Evolutionary conservation across 495 filamentous ascomycete genomes (phyloP).

Genomic region (Pseudomonodictys pantanalensis): DNA sequence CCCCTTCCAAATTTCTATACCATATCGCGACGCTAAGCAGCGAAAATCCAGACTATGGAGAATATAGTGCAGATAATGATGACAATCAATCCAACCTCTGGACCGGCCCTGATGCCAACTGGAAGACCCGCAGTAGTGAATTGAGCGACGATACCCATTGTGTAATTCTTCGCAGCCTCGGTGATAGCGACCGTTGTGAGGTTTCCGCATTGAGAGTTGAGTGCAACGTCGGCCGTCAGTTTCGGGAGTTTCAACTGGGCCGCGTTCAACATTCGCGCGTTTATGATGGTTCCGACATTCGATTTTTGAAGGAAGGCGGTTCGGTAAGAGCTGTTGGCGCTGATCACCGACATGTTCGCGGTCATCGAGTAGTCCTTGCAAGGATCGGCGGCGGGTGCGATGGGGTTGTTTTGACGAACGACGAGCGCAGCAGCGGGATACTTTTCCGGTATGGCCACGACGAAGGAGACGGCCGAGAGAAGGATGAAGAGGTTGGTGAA

Average conservation of each 20-base stretch:
- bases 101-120: constrained; percentile 7
- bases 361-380: constrained; percentile 38
- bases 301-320: constrained; percentile 38
- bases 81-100: constrained; percentile 11
- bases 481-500: constrained; percentile 22
- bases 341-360: constrained; percentile 34
- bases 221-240: constrained; percentile 35
- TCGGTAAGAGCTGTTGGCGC: constrained; percentile 41
- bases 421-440: constrained; percentile 5
- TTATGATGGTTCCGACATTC: constrained; percentile 34
- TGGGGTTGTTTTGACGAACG: constrained; percentile 14
- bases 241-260: constrained; percentile 33
- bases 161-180: constrained; percentile 40
- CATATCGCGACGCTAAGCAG: background rate
- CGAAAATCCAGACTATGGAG: background rate
- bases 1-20: too few relatives aligned
- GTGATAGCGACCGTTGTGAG: constrained; percentile 34
- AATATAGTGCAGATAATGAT: background rate
- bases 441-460: constrained; percentile 1
- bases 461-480: constrained; percentile 11
- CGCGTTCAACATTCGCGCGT: constrained; percentile 36
- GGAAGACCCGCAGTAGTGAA: constrained; percentile 2
- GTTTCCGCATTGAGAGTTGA: constrained; percentile 43
- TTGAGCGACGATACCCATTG: constrained; percentile 32
- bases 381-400: background rate